Conservation (phyloP, 805 yeast species). For the Hanseniaspora lindneri region DNA sequence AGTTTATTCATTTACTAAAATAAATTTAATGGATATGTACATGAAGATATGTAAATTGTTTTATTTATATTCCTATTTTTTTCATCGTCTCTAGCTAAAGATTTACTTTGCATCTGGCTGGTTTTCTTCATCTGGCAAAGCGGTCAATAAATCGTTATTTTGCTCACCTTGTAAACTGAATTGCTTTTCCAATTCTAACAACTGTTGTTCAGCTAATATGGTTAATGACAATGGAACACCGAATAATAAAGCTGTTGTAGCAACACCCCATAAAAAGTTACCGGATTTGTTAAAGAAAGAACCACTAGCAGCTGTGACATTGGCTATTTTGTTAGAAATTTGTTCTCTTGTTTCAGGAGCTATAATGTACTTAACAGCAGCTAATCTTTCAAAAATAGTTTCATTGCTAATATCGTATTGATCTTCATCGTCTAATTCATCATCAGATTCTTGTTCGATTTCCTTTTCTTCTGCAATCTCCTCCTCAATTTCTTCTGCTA, state of each 20-base stretch:
- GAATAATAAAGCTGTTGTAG: slow-evolving; percentile 70
- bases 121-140: slow-evolving; percentile 46
- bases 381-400: slow-evolving; percentile 72
- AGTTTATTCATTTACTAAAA: not conserved
- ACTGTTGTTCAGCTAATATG: slow-evolving; percentile 83
- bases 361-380: slow-evolving; percentile 81
- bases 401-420: slow-evolving; percentile 69
- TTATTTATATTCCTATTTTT: not conserved
- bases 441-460: slow-evolving; percentile 33
- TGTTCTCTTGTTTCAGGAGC: slow-evolving; percentile 72
- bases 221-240: slow-evolving; percentile 90
- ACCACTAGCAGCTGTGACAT: not conserved
- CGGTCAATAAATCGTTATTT: slow-evolving; percentile 45
- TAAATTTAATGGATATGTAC: slow-evolving; percentile 9
- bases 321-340: slow-evolving; percentile 32
- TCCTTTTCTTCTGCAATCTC: slow-evolving; percentile 28
- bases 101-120: slow-evolving; percentile 18
- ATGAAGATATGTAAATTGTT: slow-evolving; percentile 1
- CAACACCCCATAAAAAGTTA: slow-evolving; percentile 67
- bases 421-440: slow-evolving; percentile 40
- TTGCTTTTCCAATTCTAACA: slow-evolving; percentile 87
- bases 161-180: slow-evolving; percentile 71
- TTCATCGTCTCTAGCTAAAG: not conserved
- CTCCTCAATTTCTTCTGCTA: slow-evolving; percentile 52
- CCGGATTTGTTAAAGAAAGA: slow-evolving; percentile 47